These are phyloP conservation scores for Psilocybe sp. DNA, from an alignment of 768 basidiomycete species.

Conservation along the genomic window DNA sequence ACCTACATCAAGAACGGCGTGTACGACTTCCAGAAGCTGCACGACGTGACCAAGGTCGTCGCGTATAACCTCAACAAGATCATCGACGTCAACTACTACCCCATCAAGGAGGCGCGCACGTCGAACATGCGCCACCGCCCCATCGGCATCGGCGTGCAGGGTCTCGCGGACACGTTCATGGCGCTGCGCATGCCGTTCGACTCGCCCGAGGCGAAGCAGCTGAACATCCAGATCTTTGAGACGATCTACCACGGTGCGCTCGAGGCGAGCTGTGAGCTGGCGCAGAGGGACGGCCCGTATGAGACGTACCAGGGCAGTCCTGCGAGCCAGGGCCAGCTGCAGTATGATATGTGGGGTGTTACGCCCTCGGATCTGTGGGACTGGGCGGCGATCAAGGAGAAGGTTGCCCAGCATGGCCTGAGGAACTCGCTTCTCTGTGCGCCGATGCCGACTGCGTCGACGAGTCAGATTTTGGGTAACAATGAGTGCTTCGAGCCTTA, in stretches of 20 bases:
- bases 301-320: conserved; percentile 90
- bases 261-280: conserved; percentile 88
- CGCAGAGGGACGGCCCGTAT: conserved; percentile 76
- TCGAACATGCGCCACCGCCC: conserved; percentile 98
- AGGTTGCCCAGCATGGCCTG: conserved; percentile 77
- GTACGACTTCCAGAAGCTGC: conserved; percentile 94
- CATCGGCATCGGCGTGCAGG: conserved; percentile 96
- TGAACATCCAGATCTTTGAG: conserved; percentile 97
- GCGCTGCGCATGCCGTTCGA: conserved; percentile 95
- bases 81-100: conserved; percentile 96
- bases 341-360: conserved; percentile 95
- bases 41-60: conserved; percentile 92
- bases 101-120: conserved; percentile 83
- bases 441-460: conserved; percentile 99
- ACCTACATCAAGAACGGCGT: conserved; percentile 78
- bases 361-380: conserved; percentile 92
- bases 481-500: conserved; percentile 99
- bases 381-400: conserved; percentile 84
- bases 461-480: conserved; percentile 95
- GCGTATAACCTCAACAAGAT: conserved; percentile 90
- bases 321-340: conserved; percentile 82
- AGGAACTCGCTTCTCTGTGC: conserved; percentile 88
- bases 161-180: conserved; percentile 98
- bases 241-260: conserved; percentile 96
- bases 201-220: conserved; percentile 75